These are phyloP conservation scores for Simplicillium sp. DNA, from an alignment of 2,329 filamentous ascomycete genomes.

Conservation along the genomic window DNA sequence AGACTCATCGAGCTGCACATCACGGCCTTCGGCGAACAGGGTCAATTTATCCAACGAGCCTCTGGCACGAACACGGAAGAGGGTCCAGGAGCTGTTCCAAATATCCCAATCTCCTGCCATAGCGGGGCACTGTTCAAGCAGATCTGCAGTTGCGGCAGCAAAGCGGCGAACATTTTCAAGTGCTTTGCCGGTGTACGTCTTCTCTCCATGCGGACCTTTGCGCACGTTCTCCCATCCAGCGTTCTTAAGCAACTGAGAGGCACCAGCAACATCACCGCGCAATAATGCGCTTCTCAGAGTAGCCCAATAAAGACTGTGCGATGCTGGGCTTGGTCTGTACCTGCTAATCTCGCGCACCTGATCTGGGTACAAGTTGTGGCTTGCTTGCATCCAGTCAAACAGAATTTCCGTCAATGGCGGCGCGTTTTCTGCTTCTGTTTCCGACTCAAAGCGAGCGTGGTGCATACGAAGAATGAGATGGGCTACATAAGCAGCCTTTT, in stretches of 20 bases:
- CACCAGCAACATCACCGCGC: conserved; percentile 62
- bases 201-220: conserved; percentile 53
- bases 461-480: conserved; percentile 70
- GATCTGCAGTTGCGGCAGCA: conserved; percentile 55
- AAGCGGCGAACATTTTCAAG: conserved; percentile 71
- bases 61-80: conserved; percentile 70
- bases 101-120: conserved; percentile 71
- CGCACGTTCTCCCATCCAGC: conserved; percentile 73
- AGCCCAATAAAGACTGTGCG: conserved; percentile 77
- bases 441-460: conserved; percentile 45
- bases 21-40: conserved; percentile 68
- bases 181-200: conserved; percentile 64
- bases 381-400: conserved; percentile 70
- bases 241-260: conserved; percentile 57
- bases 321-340: conserved; percentile 62
- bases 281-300: conserved; percentile 65
- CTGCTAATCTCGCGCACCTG: conserved; percentile 57
- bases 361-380: conserved; percentile 63
- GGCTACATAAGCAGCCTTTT: conserved; percentile 72
- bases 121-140: conserved; percentile 67
- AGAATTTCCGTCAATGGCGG: conserved; percentile 65
- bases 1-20: conserved; percentile 28
- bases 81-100: conserved; percentile 68
- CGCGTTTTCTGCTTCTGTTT: conserved; percentile 26
- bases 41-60: conserved; percentile 62